These are phyloP conservation scores for Yarrowia sp. DNA, from an alignment of 805 yeast species.

Conservation along the genomic window DNA sequence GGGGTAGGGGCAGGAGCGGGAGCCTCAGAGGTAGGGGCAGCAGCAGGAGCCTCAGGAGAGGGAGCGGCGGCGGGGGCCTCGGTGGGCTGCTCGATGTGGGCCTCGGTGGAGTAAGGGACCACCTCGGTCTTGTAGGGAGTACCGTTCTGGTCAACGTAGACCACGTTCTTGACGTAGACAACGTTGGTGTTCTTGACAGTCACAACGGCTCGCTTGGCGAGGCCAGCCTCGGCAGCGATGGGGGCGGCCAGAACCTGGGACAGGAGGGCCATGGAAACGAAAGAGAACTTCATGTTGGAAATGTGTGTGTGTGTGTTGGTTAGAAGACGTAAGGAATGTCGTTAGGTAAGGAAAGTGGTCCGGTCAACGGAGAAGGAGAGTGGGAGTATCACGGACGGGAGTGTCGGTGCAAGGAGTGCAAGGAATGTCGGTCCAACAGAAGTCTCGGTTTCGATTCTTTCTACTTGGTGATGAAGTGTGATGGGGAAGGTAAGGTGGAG, in stretches of 20 bases:
- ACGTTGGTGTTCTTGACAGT: constrained; percentile 41
- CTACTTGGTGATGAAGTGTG: constrained; percentile 22
- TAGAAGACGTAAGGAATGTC: constrained; percentile 13
- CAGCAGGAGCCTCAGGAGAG: constrained; percentile 39
- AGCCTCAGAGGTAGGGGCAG: constrained; percentile 40
- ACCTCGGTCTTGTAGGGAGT: constrained; percentile 43
- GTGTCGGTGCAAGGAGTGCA: constrained; percentile 33
- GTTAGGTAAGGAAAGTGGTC: constrained; percentile 34
- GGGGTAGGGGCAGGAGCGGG: constrained; percentile 39
- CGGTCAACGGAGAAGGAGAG: constrained; percentile 31
- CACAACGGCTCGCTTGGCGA: constrained; percentile 40
- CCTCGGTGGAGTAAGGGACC: constrained; percentile 43
- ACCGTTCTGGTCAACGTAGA: constrained; percentile 46
- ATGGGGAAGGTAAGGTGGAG: constrained; percentile 5
- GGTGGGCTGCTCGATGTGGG: constrained; percentile 31
- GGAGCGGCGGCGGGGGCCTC: constrained; percentile 37
- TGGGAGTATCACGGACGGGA: constrained; percentile 13
- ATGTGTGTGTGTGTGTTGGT: not conserved
- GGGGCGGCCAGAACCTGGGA: constrained; percentile 37
- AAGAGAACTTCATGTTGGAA: constrained; percentile 34
- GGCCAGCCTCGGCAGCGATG: constrained; percentile 39
- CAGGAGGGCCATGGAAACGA: constrained; percentile 34
- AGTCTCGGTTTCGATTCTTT: constrained; percentile 14
- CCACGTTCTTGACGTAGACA: constrained; percentile 44
- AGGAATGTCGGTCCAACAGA: constrained; percentile 34